These are phyloP conservation scores for Candida sonorensis DNA, from an alignment of 805 yeast species.

Conservation along the genomic window DNA sequence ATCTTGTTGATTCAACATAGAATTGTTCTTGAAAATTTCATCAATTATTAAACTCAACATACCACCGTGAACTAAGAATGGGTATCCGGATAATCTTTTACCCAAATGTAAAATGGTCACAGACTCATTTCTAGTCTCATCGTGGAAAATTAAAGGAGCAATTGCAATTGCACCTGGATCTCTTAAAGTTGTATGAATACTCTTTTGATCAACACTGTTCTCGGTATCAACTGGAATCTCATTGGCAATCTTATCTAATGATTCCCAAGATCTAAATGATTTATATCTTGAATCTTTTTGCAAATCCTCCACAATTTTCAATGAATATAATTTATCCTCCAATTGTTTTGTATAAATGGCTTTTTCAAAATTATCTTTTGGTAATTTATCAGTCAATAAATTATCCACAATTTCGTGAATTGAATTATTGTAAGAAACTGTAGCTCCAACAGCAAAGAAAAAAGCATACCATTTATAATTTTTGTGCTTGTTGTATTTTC, in stretches of 20 bases:
- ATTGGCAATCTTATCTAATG: conserved; percentile 38
- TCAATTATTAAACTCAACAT: conserved; percentile 74
- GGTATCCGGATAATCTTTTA: conserved; percentile 74
- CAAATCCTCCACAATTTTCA: conserved; percentile 48
- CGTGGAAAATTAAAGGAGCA: conserved; percentile 61
- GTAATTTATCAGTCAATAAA: conserved; percentile 12
- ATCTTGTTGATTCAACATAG: conserved; percentile 22
- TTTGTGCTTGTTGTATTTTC: conserved; percentile 7
- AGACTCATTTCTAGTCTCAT: conserved; percentile 47
- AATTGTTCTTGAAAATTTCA: conserved; percentile 50
- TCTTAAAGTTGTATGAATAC: conserved; percentile 42
- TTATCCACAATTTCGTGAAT: conserved; percentile 21
- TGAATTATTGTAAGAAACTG: conserved; percentile 21
- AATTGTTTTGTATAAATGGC: conserved; percentile 27
- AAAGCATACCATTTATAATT: conserved; percentile 11
- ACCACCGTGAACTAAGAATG: conserved; percentile 86
- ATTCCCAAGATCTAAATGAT: conserved; percentile 34
- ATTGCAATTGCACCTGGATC: conserved; percentile 77
- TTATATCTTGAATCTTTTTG: conserved; percentile 30
- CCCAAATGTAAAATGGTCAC: conserved; percentile 73
- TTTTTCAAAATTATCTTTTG: conserved; percentile 17
- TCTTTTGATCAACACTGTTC: conserved; percentile 24
- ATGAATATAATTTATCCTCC: conserved; percentile 38
- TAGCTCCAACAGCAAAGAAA: conserved; percentile 20
- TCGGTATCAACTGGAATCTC: too few species aligned